These are phyloP conservation scores for Magnolia officinalis DNA, from an alignment of 164 flowering plant species.

Conservation along the genomic window DNA sequence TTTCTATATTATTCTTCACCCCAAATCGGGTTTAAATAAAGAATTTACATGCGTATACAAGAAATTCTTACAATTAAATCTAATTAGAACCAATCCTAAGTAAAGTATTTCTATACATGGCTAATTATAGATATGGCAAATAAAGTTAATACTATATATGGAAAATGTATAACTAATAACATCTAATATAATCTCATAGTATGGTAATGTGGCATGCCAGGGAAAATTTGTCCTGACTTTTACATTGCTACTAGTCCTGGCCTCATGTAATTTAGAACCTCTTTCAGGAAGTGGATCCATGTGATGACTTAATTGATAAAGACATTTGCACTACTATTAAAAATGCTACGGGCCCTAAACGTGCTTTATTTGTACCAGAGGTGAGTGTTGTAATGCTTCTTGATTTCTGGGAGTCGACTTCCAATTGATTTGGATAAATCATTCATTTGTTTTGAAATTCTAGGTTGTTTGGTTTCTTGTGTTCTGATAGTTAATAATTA, in stretches of 20 bases:
- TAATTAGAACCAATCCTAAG: too few relatives aligned
- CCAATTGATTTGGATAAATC: neutral
- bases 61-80: too few relatives aligned
- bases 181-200: neutral
- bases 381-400: constrained; percentile 34
- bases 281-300: neutral
- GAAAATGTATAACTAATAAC: too few relatives aligned
- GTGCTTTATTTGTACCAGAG: constrained; percentile 92
- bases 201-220: neutral
- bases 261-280: neutral
- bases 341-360: constrained; percentile 90
- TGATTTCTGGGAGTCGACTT: neutral
- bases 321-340: constrained; percentile 91
- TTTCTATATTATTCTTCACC: too few relatives aligned
- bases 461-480: neutral
- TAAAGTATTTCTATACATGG: too few relatives aligned
- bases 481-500: neutral
- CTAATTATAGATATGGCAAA: too few relatives aligned
- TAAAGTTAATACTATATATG: too few relatives aligned
- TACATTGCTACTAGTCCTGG: neutral
- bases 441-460: neutral
- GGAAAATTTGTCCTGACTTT: neutral
- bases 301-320: constrained; percentile 20
- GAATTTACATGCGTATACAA: too few relatives aligned
- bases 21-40: too few relatives aligned